Evolutionary conservation across 495 filamentous ascomycete genomes (phyloP).

Genomic region (Penicillium paxilli): DNA sequence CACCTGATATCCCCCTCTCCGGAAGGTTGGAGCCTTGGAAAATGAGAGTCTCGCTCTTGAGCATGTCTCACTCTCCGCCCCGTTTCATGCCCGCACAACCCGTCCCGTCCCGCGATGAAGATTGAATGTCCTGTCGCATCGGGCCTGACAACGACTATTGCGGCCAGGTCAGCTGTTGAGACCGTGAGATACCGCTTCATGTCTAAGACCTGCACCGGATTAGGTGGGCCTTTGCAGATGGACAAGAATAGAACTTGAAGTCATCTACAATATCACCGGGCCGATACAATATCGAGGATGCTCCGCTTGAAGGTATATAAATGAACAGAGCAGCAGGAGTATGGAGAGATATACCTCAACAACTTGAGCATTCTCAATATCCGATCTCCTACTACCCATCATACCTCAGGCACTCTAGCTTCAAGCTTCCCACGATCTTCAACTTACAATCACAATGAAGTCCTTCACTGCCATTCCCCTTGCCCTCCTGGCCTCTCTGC

Average conservation of each 20-base stretch:
- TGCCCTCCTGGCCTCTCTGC: constrained; percentile 18
- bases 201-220: constrained; percentile 24
- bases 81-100: too few species aligned
- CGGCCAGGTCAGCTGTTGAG: not conserved
- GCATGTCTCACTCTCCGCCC: constrained; percentile 13
- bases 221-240: not conserved
- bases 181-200: constrained; percentile 3
- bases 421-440: not conserved
- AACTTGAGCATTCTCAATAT: not conserved
- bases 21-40: not conserved
- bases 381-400: too few species aligned
- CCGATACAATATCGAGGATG: not conserved
- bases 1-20: constrained; percentile 2
- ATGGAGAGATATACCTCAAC: not conserved
- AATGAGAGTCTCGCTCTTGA: not conserved
- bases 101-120: not conserved
- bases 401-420: too few species aligned
- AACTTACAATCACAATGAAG: constrained; percentile 18
- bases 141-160: not conserved
- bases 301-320: constrained; percentile 16
- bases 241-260: not conserved
- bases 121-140: constrained; percentile 10
- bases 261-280: too few species aligned
- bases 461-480: constrained; percentile 16
- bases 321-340: not conserved